Conservation (phyloP, 192 early-diverging fungal genomes). For the Diversispora eburnea region DNA sequence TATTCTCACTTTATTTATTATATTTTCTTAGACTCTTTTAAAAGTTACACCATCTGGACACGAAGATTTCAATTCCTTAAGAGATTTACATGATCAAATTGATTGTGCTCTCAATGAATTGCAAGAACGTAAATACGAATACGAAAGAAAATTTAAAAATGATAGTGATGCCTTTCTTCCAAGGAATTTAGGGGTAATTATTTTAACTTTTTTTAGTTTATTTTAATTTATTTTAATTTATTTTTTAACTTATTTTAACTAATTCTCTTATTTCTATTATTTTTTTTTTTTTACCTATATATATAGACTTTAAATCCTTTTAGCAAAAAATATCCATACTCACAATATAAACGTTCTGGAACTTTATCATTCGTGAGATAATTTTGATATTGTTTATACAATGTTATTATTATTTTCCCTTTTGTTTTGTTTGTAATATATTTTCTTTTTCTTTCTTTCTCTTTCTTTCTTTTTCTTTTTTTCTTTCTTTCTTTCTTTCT, state of each 20-base stretch:
- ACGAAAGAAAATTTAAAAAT: background rate
- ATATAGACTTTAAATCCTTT: background rate
- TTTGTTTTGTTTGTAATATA: too few species aligned
- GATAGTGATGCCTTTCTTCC: background rate
- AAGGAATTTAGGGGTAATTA: background rate
- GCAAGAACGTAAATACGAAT: constrained; percentile 17
- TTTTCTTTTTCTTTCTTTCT: too few species aligned
- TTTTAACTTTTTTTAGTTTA: background rate
- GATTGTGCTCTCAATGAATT: constrained; percentile 17
- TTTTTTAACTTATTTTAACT: background rate
- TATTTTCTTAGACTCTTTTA: background rate
- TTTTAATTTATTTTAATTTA: background rate
- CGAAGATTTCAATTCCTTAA: background rate
- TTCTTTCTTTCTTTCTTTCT: too few species aligned
- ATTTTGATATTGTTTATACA: background rate
- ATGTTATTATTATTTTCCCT: too few species aligned
- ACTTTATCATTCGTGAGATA: background rate
- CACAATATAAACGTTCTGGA: background rate
- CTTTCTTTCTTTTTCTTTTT: too few species aligned
- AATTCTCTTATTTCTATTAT: background rate
- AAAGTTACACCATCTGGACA: background rate
- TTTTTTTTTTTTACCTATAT: background rate
- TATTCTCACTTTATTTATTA: background rate
- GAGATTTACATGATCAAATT: constrained; percentile 2
- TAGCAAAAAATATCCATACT: background rate